Evolutionary conservation across 148 eudicot genomes (phyloP).

Genomic region (Cornus kousa): DNA sequence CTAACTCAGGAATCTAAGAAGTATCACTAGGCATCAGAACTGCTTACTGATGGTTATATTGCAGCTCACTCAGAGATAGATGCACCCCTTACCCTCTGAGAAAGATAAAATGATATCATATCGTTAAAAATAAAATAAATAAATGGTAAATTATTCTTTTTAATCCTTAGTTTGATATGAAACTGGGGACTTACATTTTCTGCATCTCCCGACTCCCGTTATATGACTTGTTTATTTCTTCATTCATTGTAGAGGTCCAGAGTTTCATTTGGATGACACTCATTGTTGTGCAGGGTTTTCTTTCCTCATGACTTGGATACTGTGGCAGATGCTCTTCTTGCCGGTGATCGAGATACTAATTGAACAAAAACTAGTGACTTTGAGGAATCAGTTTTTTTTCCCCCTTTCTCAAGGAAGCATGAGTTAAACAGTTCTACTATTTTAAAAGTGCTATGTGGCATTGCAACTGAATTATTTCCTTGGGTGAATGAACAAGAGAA

Average conservation of each 20-base stretch:
- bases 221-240: neutral
- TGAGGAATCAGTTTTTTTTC: neutral
- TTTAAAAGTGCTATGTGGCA: neutral
- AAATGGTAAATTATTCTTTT: neutral
- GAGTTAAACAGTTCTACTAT: neutral
- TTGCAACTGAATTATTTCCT: neutral
- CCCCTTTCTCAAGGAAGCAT: neutral
- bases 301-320: conserved; percentile 91
- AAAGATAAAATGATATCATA: neutral
- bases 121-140: neutral
- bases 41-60: too few species aligned
- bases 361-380: conserved; percentile 22
- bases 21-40: too few species aligned
- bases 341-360: conserved; percentile 33
- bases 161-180: neutral
- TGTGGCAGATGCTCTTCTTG: conserved; percentile 84
- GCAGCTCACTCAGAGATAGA: neutral
- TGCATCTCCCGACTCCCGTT: neutral
- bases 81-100: neutral
- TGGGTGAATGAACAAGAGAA: neutral
- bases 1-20: too few species aligned
- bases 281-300: conserved; percentile 65
- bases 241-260: neutral
- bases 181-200: neutral
- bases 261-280: conserved; percentile 1